Evolutionary conservation across 1,284 basidiomycete species (phyloP).

Genomic region (Naganishia sp.): DNA sequence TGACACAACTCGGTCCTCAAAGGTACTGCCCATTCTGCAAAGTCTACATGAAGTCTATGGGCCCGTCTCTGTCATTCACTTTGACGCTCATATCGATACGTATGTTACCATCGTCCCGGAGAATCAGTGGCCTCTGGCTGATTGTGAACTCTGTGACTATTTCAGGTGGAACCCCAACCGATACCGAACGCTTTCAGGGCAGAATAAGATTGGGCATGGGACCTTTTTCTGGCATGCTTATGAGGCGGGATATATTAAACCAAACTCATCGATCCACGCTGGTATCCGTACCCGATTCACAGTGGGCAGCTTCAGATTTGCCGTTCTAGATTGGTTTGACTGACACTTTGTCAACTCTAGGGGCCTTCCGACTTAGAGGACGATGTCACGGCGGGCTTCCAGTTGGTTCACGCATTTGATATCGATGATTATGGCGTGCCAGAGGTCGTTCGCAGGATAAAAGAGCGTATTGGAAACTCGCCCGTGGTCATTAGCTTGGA

Average conservation of each 20-base stretch:
- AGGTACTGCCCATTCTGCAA: constrained; percentile 55
- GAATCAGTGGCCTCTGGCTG: neutral
- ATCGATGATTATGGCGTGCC: constrained; percentile 48
- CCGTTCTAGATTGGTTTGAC: constrained; percentile 13
- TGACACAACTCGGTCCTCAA: no score
- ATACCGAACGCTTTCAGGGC: constrained; percentile 41
- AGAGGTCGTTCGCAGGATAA: constrained; percentile 43
- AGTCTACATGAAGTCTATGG: constrained; percentile 52
- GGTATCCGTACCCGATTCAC: constrained; percentile 36
- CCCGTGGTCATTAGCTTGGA: constrained; percentile 37
- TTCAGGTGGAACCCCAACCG: constrained; percentile 39
- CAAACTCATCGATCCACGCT: constrained; percentile 60
- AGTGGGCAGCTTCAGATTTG: neutral
- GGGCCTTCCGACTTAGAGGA: constrained; percentile 39
- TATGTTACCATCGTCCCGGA: constrained; percentile 29
- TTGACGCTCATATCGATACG: constrained; percentile 57
- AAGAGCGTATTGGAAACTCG: constrained; percentile 36
- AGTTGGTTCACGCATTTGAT: constrained; percentile 43
- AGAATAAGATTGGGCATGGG: constrained; percentile 45
- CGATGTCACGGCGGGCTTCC: constrained; percentile 47
- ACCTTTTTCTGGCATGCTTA: constrained; percentile 49
- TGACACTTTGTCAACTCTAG: neutral
- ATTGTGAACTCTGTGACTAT: constrained; percentile 31
- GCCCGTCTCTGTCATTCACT: constrained; percentile 54
- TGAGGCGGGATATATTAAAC: constrained; percentile 44